phyloP scores from a whole-genome alignment of 148 eudicot species.

The Amaranthus cruentus region DNA sequence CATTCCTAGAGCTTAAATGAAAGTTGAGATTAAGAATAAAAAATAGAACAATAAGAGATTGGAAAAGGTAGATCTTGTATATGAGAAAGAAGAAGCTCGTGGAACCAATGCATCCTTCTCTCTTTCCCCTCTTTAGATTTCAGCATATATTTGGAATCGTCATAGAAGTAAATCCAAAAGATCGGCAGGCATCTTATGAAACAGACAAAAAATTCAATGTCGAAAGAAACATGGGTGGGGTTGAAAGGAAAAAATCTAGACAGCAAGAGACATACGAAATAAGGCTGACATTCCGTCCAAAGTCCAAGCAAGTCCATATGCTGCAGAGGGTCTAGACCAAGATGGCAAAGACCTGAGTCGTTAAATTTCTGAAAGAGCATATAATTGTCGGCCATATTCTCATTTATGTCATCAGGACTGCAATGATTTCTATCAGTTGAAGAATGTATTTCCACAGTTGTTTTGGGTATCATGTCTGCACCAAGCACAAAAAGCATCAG shows the following conservation, averaged over 20 bases:
- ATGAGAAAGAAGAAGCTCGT: not conserved
- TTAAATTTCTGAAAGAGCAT: slow-evolving; percentile 56
- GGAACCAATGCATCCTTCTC: not conserved
- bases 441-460: slow-evolving; percentile 10
- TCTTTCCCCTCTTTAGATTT: not conserved
- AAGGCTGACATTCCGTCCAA: slow-evolving; percentile 64
- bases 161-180: not conserved
- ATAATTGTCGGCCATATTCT: slow-evolving; percentile 37
- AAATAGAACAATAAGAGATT: not conserved
- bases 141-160: not conserved
- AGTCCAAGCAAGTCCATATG: slow-evolving; percentile 47
- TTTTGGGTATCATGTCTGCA: slow-evolving; percentile 15
- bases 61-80: not conserved
- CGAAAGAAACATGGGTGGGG: not conserved
- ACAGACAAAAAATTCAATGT: not conserved
- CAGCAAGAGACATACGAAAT: slow-evolving; percentile 48
- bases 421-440: slow-evolving; percentile 20
- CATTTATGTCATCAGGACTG: slow-evolving; percentile 18
- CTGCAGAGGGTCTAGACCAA: slow-evolving; percentile 46
- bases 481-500: slow-evolving; percentile 11
- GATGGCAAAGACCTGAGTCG: slow-evolving; percentile 49
- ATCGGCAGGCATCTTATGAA: not conserved
- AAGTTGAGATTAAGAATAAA: not conserved
- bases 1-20: not conserved
- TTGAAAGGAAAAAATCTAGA: slow-evolving; percentile 6